Percentiles rank a stretch among this genome's conserved stretches.
Evolutionary conservation across 208 protist species (phyloP).

Genomic region (Kentomonas sorsogonicus): DNA sequence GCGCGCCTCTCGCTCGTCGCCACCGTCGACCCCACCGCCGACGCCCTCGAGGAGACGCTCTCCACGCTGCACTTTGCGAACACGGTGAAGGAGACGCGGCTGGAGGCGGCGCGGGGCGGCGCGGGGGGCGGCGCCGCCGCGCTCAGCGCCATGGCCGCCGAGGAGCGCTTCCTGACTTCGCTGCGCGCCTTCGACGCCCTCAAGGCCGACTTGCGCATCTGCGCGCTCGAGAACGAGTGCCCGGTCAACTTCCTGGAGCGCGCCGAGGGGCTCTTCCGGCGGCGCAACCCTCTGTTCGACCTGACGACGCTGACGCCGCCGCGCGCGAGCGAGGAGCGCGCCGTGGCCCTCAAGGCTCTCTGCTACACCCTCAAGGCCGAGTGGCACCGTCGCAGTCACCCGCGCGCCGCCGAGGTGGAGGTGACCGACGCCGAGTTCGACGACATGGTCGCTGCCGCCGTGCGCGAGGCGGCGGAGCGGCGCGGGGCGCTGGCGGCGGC

Average conservation of each 20-base stretch:
- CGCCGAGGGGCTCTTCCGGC: too few species aligned
- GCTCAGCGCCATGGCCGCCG: conserved; percentile 11
- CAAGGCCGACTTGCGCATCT: conserved; percentile 44
- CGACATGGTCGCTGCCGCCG: not conserved
- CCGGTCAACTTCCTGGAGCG: too few species aligned
- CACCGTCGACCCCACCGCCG: conserved; percentile 56
- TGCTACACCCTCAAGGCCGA: too few species aligned
- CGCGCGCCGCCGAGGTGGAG: too few species aligned
- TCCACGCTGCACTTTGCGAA: conserved; percentile 81
- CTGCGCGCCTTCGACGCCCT: conserved; percentile 37
- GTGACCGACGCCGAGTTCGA: too few species aligned
- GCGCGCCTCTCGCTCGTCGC: conserved; percentile 67
- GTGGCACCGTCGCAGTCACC: too few species aligned
- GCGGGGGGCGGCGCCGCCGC: conserved; percentile 5
- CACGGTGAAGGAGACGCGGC: conserved; percentile 70
- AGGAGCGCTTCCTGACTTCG: conserved; percentile 28
- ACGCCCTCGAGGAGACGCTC: conserved; percentile 71
- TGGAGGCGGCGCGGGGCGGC: too few species aligned
- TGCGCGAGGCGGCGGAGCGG: not conserved
- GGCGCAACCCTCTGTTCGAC: too few species aligned
- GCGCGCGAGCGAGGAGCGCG: too few species aligned
- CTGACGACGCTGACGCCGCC: too few species aligned
- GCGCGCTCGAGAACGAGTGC: conserved; percentile 6
- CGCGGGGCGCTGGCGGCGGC: not conserved
- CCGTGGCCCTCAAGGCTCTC: too few species aligned